Evolutionary conservation across 768 basidiomycete genomes (phyloP), one percentile per base, ranked within the genome.

Genomic region (Zangia roseola): DNA sequence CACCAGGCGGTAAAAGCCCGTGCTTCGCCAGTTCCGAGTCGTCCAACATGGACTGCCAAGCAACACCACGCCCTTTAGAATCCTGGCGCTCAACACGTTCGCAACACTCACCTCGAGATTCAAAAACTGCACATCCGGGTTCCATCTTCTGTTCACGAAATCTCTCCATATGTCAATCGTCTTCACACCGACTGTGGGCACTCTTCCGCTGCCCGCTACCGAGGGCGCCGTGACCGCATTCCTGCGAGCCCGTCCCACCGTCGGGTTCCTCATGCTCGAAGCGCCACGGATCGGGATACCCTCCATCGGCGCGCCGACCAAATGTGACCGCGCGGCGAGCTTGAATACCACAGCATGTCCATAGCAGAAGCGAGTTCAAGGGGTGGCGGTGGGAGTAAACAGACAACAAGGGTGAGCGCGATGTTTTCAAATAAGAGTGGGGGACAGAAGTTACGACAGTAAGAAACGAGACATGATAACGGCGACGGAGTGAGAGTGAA

Each of bases 21-120:
- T 91, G 69, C 61, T 83, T 86, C 64, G 80, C 81, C 52, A 97
- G 73, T 45, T 85, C 72, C 34, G 85, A 80, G 63, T 97, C 94
- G 28, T 88, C 82, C 45, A 78, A 69, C 77, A 97, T 83, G 45
- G 82, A 80, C 91, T 94, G 53, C 26, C 53, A 57, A 36, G 46
- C 53, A 47, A 44, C 63, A 37, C 40, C 14, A 40, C 23, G 10
- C 9, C 34, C 9, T 20, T 58, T 12, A 44, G 58, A 38, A 38
- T 26, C 33, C 24, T n/a, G n/a, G 3, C 16, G 1, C 16, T 26
- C 6, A 10, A 19, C 31, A 40, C 21, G 43, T 10, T 23, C 1
- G 30, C 34, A 13, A 14, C 21, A 71, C 88, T 68, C 64, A 91
- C 91, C 75, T 91, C 88, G 45, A 94, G 81, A 63, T 94, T 89